phyloP scores from a whole-genome alignment of 2,329 filamentous ascomycete species.

The Microcyclospora tardicrescens region DNA sequence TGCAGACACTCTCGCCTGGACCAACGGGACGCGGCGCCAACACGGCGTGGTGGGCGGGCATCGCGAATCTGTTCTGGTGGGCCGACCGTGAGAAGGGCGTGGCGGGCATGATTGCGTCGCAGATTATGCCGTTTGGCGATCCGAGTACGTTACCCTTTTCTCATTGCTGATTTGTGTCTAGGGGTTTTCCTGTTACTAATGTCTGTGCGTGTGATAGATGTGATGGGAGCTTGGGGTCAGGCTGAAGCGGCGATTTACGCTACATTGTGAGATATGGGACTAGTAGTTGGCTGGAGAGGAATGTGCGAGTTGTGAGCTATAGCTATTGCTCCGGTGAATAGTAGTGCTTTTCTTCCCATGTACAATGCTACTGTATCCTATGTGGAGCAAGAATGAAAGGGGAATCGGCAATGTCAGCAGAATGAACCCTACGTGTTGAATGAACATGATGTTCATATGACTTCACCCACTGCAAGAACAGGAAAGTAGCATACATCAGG shows the following conservation, averaged over 20 bases:
- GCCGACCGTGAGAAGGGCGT: slow-evolving; percentile 26
- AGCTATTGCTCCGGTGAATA: no score
- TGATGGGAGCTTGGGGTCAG: background rate
- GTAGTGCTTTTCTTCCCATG: no score
- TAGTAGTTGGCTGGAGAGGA: no score
- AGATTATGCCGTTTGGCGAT: slow-evolving; percentile 27
- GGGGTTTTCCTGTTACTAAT: background rate
- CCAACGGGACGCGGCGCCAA: slow-evolving; percentile 22
- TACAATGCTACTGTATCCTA: no score
- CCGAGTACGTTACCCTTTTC: background rate
- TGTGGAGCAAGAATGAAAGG: no score
- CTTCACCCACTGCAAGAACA: no score
- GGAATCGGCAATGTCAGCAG: no score
- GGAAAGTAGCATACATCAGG: no score
- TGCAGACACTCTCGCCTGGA: slow-evolving; percentile 22
- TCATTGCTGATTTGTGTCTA: background rate
- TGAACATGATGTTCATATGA: no score
- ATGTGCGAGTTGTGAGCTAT: no score
- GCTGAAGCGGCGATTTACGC: background rate
- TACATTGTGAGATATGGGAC: no score
- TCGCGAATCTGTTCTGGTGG: slow-evolving; percentile 28
- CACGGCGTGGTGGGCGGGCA: slow-evolving; percentile 24
- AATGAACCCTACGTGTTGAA: no score
- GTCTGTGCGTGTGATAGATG: background rate
- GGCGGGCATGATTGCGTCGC: slow-evolving; percentile 25